Conservation (phyloP, 805 yeast species). For the Ogataea naganishii region DNA sequence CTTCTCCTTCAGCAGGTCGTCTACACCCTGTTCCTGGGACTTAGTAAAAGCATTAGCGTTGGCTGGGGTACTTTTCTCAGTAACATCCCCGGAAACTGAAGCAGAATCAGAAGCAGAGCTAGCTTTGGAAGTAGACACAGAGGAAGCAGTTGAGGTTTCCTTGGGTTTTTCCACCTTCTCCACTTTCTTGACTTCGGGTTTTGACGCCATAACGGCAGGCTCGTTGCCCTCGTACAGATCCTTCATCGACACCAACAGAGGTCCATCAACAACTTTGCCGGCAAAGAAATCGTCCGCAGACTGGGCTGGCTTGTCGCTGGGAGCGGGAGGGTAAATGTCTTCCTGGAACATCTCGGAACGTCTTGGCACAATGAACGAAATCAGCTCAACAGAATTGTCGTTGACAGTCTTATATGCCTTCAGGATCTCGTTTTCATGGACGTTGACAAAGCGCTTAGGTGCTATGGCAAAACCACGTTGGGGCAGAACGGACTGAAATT, state of each 20-base stretch:
- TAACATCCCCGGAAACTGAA: background rate
- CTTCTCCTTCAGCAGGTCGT: conserved; percentile 37
- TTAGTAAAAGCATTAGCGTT: conserved; percentile 17
- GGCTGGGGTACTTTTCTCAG: conserved; percentile 6
- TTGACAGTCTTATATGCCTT: conserved; percentile 81
- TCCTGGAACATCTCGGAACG: conserved; percentile 87
- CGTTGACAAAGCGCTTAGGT: conserved; percentile 74
- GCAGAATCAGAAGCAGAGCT: conserved; percentile 2
- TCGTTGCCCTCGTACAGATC: conserved; percentile 70
- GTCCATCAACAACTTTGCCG: conserved; percentile 80
- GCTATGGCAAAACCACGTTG: conserved; percentile 93
- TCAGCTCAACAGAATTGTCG: conserved; percentile 79
- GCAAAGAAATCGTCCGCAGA: conserved; percentile 69
- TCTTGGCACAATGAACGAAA: conserved; percentile 90
- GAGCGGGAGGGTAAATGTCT: conserved; percentile 89
- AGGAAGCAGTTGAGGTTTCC: too few species aligned
- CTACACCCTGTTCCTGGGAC: conserved; percentile 31
- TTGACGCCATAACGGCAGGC: conserved; percentile 22
- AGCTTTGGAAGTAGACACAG: too few species aligned
- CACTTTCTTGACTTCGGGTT: conserved; percentile 6
- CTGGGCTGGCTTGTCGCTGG: conserved; percentile 71
- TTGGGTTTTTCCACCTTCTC: background rate
- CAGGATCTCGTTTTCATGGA: conserved; percentile 77
- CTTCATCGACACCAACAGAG: conserved; percentile 68
- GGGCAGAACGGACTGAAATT: conserved; percentile 80